phyloP scores from a whole-genome alignment of 805 yeast genomes.

The Candida silvicultrix region DNA sequence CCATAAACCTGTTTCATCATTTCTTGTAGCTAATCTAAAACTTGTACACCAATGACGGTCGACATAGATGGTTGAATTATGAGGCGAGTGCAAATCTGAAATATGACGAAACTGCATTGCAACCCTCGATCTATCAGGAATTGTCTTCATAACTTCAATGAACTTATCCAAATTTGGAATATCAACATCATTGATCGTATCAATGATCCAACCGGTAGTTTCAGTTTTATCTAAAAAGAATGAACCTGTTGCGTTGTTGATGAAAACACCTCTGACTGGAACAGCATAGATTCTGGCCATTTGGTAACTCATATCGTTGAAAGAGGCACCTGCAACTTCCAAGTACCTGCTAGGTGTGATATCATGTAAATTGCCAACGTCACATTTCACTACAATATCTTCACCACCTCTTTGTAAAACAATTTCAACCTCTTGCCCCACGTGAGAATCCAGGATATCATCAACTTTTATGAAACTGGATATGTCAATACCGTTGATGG shows the following conservation, averaged over 20 bases:
- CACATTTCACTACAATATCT: conserved; percentile 40
- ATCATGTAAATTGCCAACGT: conserved; percentile 69
- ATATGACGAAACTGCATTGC: conserved; percentile 69
- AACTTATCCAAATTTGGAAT: conserved; percentile 73
- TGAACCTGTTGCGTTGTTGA: conserved; percentile 72
- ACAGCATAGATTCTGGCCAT: conserved; percentile 79
- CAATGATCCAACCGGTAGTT: conserved; percentile 74
- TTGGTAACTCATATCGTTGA: conserved; percentile 82
- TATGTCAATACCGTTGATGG: conserved; percentile 60
- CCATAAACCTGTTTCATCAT: conserved; percentile 53
- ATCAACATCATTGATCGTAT: conserved; percentile 66
- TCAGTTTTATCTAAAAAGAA: conserved; percentile 57
- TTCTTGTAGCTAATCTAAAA: conserved; percentile 62
- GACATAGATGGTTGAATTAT: conserved; percentile 57
- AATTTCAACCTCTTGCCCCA: conserved; percentile 52
- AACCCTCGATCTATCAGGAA: conserved; percentile 74
- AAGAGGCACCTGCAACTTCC: conserved; percentile 80
- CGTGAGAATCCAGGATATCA: conserved; percentile 66
- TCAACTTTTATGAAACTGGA: conserved; percentile 77
- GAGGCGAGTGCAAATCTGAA: conserved; percentile 72
- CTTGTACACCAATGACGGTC: conserved; percentile 83
- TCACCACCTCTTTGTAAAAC: conserved; percentile 72
- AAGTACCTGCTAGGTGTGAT: conserved; percentile 81
- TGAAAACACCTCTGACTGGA: conserved; percentile 79
- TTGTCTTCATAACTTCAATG: conserved; percentile 66